Base-by-base conservation (phyloP, 345 rosid genomes). In the Brassica carinata region DNA sequence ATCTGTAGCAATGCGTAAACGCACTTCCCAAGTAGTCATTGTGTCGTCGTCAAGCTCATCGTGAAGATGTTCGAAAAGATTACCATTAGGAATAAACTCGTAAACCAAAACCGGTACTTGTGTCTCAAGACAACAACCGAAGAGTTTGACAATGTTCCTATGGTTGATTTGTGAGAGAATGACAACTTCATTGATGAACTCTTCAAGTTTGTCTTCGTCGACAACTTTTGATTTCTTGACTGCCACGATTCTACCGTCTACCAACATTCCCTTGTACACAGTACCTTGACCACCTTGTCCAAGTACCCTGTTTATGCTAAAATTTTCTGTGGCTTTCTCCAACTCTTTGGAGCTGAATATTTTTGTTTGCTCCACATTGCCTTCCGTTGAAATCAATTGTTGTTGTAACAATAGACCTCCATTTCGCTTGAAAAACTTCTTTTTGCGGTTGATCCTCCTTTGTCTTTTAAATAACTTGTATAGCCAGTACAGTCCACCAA, bases 201-300 rank as follows among this genome's bases (percentile, higher is more conserved):
- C 29, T 58, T 58, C 63, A 4, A 58, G 5, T 29, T 58, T 58
- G 4, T 58, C 63, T 58, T 58, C 63, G 8, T 58, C 63, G 11
- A 58, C 63, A 18, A 23, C 63, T 58, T 58, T 58, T 19, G 63
- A 58, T 58, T 58, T 58, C 63, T 58, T 58, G 29, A 58, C 63
- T 19, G 63, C 63, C 63, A 58, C 63, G 63, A 58, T 58, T 19
- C 63, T 19, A 58, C 63, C 63, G 27, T 58, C 29, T 58, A 18
- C 63, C 1, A 58, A 19, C 63, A 58, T 58, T 51, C 57, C 57
- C 57, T 51, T 51, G 57, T 51, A 51, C 57, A 51, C 57, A n/a
- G 57, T 51, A 51, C 5, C 63, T 58, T 58, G 63, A 58, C 63
- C 63, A 58, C 63, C 63, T 58, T 58, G 63, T 58, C 63, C 63